Base-by-base conservation (phyloP, 2,329 filamentous ascomycete species). In the Pleochaeta shiraiana region DNA sequence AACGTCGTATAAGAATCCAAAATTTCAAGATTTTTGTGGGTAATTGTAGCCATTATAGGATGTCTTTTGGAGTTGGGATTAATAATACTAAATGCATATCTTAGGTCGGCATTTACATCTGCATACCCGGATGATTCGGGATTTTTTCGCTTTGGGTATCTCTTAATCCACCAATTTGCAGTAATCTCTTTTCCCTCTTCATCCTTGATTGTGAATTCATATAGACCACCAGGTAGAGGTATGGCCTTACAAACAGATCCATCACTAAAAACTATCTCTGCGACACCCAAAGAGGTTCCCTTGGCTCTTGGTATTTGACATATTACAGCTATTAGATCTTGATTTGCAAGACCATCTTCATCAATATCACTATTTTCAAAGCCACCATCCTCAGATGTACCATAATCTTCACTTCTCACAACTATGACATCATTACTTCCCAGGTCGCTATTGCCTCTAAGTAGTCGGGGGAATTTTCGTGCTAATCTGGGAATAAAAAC, bases 1-100 rank as follows among this genome's bases (percentile, higher is more conserved):
- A 83, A 75, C 0, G 80, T 79, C 4, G 77, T 81, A 72, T 89
- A 91, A 2, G 77, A 78, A 68, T 91, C 84, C 66, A 83, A 81
- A 60, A 92, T 81, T 62, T 88, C 83, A 33, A 92, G 79, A 14
- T 79, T 81, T 4, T 78, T 77, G 14, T 79, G 79, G 3, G 81
- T 84, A 55, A 92, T 77, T 1, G 79, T 82, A 0, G 86, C 88
- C 74, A 91, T 80, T 70, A 91, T 82, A 4, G 88, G 87, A 71
- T 92, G 88, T 14, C 85, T 82, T 37, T 86, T 79, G 9, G 81
- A 82, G 59, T 80, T 79, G 0, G 86, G 82, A 68, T 87, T 82
- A 69, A 92, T 84, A 67, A 89, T 82, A 75, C 86, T 90, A 72
- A 92, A 92, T 9, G 83, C 88, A 76, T 85, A 91, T 71, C 82